Conservation (phyloP, 768 basidiomycete species). For the Podaxis rugospora region DNA sequence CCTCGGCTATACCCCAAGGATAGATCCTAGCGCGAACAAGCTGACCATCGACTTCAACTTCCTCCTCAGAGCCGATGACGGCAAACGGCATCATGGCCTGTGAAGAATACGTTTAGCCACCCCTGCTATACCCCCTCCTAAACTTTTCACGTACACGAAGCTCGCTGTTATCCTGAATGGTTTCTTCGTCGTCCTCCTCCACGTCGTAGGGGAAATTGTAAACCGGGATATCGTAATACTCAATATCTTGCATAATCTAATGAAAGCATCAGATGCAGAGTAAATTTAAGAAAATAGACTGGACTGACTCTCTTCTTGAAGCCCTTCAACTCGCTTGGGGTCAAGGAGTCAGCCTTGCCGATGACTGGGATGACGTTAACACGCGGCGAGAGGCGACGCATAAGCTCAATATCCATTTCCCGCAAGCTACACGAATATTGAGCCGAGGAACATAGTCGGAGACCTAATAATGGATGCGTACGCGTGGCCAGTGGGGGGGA, state of each 20-base stretch:
- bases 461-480: conserved; percentile 36
- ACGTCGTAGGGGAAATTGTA: conserved; percentile 99
- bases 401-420: conserved; percentile 98
- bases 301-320: conserved; percentile 87
- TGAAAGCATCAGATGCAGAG: background rate
- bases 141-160: conserved; percentile 59
- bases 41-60: conserved; percentile 90
- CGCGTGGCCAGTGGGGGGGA: conserved; percentile 97
- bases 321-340: conserved; percentile 85
- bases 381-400: conserved; percentile 95
- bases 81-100: conserved; percentile 94
- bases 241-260: conserved; percentile 99
- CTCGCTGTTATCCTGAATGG: conserved; percentile 95
- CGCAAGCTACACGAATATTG: conserved; percentile 52
- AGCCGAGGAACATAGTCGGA: background rate
- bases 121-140: background rate
- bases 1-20: conserved; percentile 98
- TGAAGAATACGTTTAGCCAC: background rate
- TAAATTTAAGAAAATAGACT: background rate
- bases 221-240: conserved; percentile 95
- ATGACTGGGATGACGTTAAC: conserved; percentile 99
- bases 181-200: conserved; percentile 99
- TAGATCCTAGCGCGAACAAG: conserved; percentile 91
- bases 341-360: conserved; percentile 95
- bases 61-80: conserved; percentile 95